phyloP scores from a whole-genome alignment of 352 stramenopile genomes.

The Phytophthora quininea region DNA sequence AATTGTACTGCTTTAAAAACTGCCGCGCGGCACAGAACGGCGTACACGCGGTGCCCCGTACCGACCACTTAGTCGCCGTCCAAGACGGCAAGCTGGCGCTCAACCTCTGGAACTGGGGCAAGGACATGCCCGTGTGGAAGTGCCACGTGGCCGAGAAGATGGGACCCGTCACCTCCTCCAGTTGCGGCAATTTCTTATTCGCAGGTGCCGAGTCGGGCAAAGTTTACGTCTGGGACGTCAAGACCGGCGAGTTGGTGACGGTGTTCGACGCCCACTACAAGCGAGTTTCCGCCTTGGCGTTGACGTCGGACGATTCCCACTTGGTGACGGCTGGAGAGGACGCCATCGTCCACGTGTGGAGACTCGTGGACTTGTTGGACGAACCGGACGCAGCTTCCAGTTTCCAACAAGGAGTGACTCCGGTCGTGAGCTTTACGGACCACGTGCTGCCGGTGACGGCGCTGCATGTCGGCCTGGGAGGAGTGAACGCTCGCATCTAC shows the following conservation, averaged over 20 bases:
- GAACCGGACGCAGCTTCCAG: conserved; percentile 57
- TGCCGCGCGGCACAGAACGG: conserved; percentile 54
- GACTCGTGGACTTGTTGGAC: conserved; percentile 72
- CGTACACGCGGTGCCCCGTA: conserved; percentile 62
- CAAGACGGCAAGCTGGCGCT: conserved; percentile 73
- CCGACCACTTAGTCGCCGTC: conserved; percentile 66
- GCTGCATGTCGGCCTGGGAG: conserved; percentile 68
- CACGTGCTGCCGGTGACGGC: conserved; percentile 78
- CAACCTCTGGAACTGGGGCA: conserved; percentile 69
- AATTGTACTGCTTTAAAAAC: conserved; percentile 83
- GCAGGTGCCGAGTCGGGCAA: conserved; percentile 79
- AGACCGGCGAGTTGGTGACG: conserved; percentile 77
- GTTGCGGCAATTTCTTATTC: conserved; percentile 78
- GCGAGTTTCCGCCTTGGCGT: conserved; percentile 63
- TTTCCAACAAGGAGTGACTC: conserved; percentile 62
- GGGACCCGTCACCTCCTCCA: conserved; percentile 57
- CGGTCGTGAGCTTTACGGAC: conserved; percentile 76
- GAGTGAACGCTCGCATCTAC: conserved; percentile 74
- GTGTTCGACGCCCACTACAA: conserved; percentile 91
- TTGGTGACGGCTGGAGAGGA: conserved; percentile 83
- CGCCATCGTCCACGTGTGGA: conserved; percentile 83
- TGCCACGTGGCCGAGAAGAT: conserved; percentile 82
- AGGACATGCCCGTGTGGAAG: conserved; percentile 75
- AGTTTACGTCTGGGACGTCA: conserved; percentile 88
- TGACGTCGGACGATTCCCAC: conserved; percentile 81